Percentiles rank a stretch among this genome's conserved stretches.
Evolutionary conservation across 148 eudicot genomes (phyloP).

Genomic region (Polygonum aviculare): DNA sequence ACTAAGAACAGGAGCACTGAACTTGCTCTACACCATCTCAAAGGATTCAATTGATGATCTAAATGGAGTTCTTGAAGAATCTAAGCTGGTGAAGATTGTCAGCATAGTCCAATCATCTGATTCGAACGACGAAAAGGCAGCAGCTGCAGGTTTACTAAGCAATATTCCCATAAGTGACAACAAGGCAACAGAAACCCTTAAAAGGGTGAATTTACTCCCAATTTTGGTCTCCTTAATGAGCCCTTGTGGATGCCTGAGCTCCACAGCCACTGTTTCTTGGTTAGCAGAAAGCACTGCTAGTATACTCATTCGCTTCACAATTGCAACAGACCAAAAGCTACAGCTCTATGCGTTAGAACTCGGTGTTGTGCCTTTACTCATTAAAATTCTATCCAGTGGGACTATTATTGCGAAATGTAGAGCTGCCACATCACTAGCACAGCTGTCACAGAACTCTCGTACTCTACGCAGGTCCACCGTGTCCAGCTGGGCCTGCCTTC

Average conservation of each 20-base stretch:
- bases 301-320: constrained; percentile 52
- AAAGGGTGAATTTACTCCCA: constrained; percentile 44
- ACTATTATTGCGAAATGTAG: constrained; percentile 41
- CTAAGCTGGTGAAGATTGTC: constrained; percentile 31
- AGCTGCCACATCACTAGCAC: constrained; percentile 67
- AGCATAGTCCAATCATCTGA: constrained; percentile 38
- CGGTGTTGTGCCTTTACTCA: constrained; percentile 45
- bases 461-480: constrained; percentile 29
- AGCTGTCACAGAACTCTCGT: constrained; percentile 47
- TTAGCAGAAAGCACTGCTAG: constrained; percentile 55
- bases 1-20: constrained; percentile 43
- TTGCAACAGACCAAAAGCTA: constrained; percentile 51
- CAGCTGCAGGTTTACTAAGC: constrained; percentile 58
- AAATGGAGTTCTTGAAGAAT: constrained; percentile 36
- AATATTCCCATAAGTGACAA: constrained; percentile 55
- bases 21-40: constrained; percentile 47
- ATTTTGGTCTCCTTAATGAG: constrained; percentile 37
- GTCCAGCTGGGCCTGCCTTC: constrained; percentile 50
- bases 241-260: constrained; percentile 18
- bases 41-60: constrained; percentile 33
- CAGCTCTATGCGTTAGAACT: constrained; percentile 51
- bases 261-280: constrained; percentile 19
- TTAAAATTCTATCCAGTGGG: constrained; percentile 48
- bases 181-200: constrained; percentile 47
- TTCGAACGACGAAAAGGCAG: constrained; percentile 51